Evolutionary conservation across 2,329 filamentous ascomycete genomes (phyloP), one percentile per base, ranked within the genome.

Genomic region (Pseudogymnoascus sp.): DNA sequence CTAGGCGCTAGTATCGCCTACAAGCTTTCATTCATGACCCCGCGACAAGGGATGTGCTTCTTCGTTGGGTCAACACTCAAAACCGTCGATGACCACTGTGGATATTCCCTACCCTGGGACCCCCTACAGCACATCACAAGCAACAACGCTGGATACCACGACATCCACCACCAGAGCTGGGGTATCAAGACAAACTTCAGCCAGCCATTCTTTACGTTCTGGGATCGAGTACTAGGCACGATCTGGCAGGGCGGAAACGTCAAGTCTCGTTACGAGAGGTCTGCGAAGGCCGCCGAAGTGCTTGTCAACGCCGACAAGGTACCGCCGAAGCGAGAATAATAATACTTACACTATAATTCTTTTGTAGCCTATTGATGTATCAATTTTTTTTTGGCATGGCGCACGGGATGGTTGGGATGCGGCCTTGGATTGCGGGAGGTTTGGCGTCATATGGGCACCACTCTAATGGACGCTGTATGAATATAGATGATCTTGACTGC

Each of bases 141-240:
- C 74, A 97, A 99, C 81, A 97, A 97, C 70, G 93, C 95, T 25
- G 88, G 88, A 37, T 99, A 97, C 76, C 95, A 99, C 73, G 95
- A 99, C 73, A 93, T 99, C 64, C 95, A 99, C 77, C 95, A 99
- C 78, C 95, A 99, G 77, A 96, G 90, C 76, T 97, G 93, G 93
- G 95, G 95, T 63, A 96, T 99, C 82, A 99, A 97, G 83, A 90
- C 88, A 67, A 96, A 96, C 77, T 96, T 91, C 75, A 89, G 88
- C 4, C 91, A 96, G 76, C 91, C 91, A 2, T 96, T 93, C 78
- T 97, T 97, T 78, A 97, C 90, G 59, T 92, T 97, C 77, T 97
- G 95, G 91, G 95, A 99, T 74, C 82, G 84, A 56, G 72, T 92
- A 28, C 80, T 96, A 21, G 87, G 88, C 61, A 99, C 95, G 8